These are phyloP conservation scores for Knoxia roxburghii DNA, from an alignment of 257 asterid genomes.

Conservation along the genomic window DNA sequence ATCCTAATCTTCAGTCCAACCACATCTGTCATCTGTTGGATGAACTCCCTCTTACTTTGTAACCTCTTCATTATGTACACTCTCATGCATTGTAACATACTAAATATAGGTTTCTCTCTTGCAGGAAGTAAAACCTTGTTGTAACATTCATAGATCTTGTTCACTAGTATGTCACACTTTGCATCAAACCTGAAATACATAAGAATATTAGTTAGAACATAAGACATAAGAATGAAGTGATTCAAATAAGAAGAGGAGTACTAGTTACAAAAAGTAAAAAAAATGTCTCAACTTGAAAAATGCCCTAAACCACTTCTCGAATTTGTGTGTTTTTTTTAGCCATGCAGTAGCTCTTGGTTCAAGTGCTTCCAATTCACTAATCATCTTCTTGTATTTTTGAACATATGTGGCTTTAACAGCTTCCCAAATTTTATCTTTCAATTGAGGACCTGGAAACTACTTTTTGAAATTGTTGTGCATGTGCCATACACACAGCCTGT, in stretches of 20 bases:
- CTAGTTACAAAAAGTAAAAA: no score
- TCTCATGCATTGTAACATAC: not conserved
- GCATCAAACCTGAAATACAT: not conserved
- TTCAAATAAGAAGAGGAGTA: no score
- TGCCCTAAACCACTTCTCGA: not conserved
- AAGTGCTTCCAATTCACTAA: not conserved
- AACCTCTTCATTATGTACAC: not conserved
- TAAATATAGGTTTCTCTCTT: not conserved
- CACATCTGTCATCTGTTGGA: not conserved
- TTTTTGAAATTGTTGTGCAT: not conserved
- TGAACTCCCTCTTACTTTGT: not conserved
- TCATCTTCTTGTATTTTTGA: rapidly evolving
- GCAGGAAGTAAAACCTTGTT: not conserved
- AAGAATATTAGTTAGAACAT: no score
- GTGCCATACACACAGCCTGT: not conserved
- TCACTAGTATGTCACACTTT: not conserved
- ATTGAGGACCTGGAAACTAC: not conserved
- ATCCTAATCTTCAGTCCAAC: not conserved
- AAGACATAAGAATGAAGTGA: no score
- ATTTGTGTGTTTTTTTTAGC: not conserved
- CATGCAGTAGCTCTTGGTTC: not conserved
- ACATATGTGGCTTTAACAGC: not conserved
- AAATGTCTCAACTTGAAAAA: no score
- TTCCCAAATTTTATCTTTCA: not conserved
- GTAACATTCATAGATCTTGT: not conserved